Evolutionary conservation across 139 green algal species (phyloP), one percentile per base, ranked within the genome.

Genomic region (Tetraselmis striata): DNA sequence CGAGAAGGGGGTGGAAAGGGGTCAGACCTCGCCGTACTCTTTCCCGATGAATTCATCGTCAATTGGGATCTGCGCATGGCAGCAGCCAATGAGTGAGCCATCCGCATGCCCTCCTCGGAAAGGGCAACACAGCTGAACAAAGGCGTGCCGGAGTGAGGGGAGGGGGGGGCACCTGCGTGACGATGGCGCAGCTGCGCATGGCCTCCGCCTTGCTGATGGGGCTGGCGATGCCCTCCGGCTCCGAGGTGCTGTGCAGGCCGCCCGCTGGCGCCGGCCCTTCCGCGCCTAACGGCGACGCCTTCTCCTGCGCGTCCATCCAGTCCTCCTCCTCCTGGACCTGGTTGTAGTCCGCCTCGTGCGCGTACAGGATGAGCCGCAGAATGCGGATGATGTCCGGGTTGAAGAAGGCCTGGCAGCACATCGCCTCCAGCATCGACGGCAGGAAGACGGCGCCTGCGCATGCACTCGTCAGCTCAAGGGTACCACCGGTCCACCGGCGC

Each of bases 341-440:
- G 18, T 18, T 67, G 45, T 67, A 67, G 45, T 67, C 45, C 45
- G 45, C 45, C 45, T 77, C 74, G 74, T 77, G 25, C 74, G 26
- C 74, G 74, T 31, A 28, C 5, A 77, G 74, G n/a, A 77, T 28
- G 74, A 31, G 74, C 2, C 22, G 74, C 23, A 77, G 74, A 18
- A 77, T 18, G 25, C 74, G 74, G 26, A 77, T 29, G 74, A 77
- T 77, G 74, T 77, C 74, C 5, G 74, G n/a, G 74, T 77, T 77
- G n/a, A 77, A 77, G 25, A 77, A 77, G 5, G 25, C 74, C 74
- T 77, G 74, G 23, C 74, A 77, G 74, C 25, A 31, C 5, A 77
- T n/a, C 26, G 74, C n/a, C 5, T 77, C 74, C 74, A 77, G 74
- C 74, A 77, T 77, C 5, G 26, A 31, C 23, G 74, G n/a, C 26